These are phyloP conservation scores for Pulveroboletus sp. DNA, from an alignment of 1,284 basidiomycete genomes.

Conservation along the genomic window DNA sequence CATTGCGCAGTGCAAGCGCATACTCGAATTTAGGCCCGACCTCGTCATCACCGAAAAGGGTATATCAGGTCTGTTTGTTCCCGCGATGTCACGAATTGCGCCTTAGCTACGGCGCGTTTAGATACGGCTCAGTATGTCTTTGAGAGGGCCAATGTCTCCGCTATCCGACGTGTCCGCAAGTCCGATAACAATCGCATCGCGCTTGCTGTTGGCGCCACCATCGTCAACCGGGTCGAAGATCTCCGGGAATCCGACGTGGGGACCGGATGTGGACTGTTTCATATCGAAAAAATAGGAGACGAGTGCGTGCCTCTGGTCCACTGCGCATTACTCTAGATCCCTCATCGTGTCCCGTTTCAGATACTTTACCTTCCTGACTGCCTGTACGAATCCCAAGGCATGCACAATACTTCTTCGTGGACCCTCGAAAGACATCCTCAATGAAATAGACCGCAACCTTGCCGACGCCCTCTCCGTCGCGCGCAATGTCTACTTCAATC, in stretches of 20 bases:
- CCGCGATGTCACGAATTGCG: neutral
- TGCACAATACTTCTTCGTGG: constrained; percentile 99
- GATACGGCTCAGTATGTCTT: constrained; percentile 95
- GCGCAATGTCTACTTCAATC: constrained; percentile 96
- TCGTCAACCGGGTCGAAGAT: constrained; percentile 97
- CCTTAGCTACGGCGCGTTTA: constrained; percentile 33
- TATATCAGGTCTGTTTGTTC: constrained; percentile 70
- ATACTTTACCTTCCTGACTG: constrained; percentile 95
- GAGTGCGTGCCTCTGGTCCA: constrained; percentile 55
- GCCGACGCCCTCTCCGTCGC: constrained; percentile 98
- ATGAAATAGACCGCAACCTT: constrained; percentile 97
- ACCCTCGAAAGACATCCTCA: constrained; percentile 96
- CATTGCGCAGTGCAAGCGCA: constrained; percentile 83
- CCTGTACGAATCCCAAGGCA: constrained; percentile 92
- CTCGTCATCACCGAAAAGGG: constrained; percentile 98
- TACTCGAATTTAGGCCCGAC: constrained; percentile 95
- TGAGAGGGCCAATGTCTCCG: constrained; percentile 86
- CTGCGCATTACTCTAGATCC: neutral
- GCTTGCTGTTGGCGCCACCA: constrained; percentile 92
- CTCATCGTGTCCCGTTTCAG: constrained; percentile 40
- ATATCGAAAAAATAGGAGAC: constrained; percentile 97
- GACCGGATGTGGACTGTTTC: constrained; percentile 91
- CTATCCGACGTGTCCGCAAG: constrained; percentile 93
- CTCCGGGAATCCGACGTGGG: constrained; percentile 91
- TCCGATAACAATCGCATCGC: constrained; percentile 99